Evolutionary conservation across 148 eudicot species (phyloP).

Genomic region (Euryodendron excelsum): DNA sequence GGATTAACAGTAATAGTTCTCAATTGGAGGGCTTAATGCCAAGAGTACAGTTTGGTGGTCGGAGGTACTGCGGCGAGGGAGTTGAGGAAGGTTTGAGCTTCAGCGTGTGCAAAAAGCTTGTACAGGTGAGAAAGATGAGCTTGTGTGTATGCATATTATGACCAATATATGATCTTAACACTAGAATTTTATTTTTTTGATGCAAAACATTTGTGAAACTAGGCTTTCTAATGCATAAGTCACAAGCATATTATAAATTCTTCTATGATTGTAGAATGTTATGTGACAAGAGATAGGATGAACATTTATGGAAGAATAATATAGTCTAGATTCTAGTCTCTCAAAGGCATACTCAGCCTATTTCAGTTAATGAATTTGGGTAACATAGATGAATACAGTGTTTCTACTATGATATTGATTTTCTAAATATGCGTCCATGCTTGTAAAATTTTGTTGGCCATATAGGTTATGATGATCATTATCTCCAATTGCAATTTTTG

Average conservation of each 20-base stretch:
- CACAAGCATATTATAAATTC: no score
- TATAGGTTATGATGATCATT: not conserved
- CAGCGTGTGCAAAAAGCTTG: constrained; percentile 68
- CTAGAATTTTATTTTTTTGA: not conserved
- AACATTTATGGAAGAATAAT: no score
- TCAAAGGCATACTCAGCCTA: not conserved
- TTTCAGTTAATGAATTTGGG: not conserved
- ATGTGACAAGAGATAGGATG: no score
- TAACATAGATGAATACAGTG: not conserved
- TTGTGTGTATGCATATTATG: not conserved
- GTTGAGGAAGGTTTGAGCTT: constrained; percentile 75
- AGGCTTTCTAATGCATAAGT: no score
- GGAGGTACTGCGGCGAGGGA: constrained; percentile 30
- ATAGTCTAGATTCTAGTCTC: not conserved
- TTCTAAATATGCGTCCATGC: not conserved
- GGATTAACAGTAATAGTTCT: constrained; percentile 29
- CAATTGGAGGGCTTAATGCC: constrained; percentile 20
- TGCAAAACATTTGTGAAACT: no score
- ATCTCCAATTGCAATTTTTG: not conserved
- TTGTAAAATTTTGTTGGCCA: not conserved
- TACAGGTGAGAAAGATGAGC: constrained; percentile 45
- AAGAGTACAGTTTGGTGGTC: constrained; percentile 19
- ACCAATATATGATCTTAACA: not conserved
- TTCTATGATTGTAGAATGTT: no score
- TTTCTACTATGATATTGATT: not conserved